Base-by-base conservation (phyloP, 805 yeast species). In the Scheffersomyces lignosus region DNA sequence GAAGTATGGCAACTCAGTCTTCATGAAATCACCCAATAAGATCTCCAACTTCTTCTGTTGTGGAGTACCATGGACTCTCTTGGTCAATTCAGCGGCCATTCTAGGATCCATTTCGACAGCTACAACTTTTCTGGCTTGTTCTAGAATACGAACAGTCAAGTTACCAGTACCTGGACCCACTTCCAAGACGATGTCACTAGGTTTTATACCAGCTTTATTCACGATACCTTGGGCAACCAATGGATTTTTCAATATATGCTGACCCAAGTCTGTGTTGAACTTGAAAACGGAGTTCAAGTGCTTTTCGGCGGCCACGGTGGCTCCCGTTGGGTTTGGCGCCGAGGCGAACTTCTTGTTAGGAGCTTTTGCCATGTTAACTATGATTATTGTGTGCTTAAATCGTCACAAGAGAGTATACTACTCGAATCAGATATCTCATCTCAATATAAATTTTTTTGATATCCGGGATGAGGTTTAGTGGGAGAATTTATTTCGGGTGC, bases 81-180 rank as follows among this genome's bases (percentile, higher is more conserved):
- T 93, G 8, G 97, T 88, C 52, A 93, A 73, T 64, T 93, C 99
- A 0, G 98, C 98, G 2, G 98, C 99, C 99, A 93, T 93, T 67
- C 97, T 75, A n/a, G 99, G 99, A 66, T 93, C 99, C 88, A 90
- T 90, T 68, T 93, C 99, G 36, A 87, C 93, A 0, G 98, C 99
- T 32, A 87, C 77, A n/a, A 91, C 97, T 51, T 87, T 89, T 39
- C 87, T 75, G 0, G 97, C 98, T 60, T 89, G 84, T 51, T 91
- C 97, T 37, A 93, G 64, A 25, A 93, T 93, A 44, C 95, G 75
- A 25, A 91, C 95, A 0, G 99, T 93, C 65, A 93, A 73, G 55
- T 93, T 93, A 70, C 99, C 99, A 0, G 99, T 93, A 79, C 99
- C 99, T 3, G 99, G 99, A 53, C 99, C 99, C 35, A 93, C 96